These are phyloP conservation scores for Aspergillus hiratsukae DNA, from an alignment of 2,329 filamentous ascomycete species.

Conservation along the genomic window DNA sequence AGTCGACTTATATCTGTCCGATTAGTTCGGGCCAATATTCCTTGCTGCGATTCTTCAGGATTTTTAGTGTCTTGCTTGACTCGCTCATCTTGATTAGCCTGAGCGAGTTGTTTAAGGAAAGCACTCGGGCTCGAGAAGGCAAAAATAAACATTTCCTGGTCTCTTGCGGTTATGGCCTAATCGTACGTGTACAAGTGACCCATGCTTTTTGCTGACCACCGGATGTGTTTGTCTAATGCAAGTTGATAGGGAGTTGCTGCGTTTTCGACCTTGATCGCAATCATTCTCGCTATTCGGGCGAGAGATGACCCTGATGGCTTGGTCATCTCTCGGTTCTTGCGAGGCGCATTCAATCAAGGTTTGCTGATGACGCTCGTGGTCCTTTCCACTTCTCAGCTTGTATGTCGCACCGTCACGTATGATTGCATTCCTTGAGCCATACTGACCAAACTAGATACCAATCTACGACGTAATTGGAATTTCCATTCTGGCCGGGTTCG, in stretches of 20 bases:
- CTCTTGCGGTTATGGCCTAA: slow-evolving; percentile 26
- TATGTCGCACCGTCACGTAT: slow-evolving; percentile 21
- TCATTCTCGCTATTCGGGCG: slow-evolving; percentile 32
- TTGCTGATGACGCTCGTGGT: slow-evolving; percentile 31
- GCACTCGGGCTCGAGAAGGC: slow-evolving; percentile 15
- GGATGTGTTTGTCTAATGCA: slow-evolving; percentile 4
- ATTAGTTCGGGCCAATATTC: slow-evolving; percentile 29
- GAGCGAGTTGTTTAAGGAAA: slow-evolving; percentile 24
- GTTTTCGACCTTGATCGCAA: slow-evolving; percentile 32
- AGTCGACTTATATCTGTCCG: slow-evolving; percentile 50
- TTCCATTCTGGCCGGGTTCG: slow-evolving; percentile 32
- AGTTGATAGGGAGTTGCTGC: slow-evolving; percentile 30
- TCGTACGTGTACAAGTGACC: slow-evolving; percentile 20
- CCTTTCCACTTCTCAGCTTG: slow-evolving; percentile 37
- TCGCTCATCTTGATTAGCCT: slow-evolving; percentile 35
- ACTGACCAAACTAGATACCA: slow-evolving; percentile 32
- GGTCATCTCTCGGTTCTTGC: slow-evolving; percentile 34
- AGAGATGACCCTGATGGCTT: slow-evolving; percentile 35
- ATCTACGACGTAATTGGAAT: slow-evolving; percentile 38
- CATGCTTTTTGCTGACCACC: not conserved
- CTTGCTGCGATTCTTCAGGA: slow-evolving; percentile 35
- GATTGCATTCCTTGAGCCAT: not conserved
- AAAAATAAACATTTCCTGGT: slow-evolving; percentile 21
- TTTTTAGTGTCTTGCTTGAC: slow-evolving; percentile 39
- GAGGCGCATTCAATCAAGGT: slow-evolving; percentile 35